A percentile compares a stretch with the other conserved stretches of the same genome.
phyloP scores from a whole-genome alignment of 2,329 filamentous ascomycete species.

The Penicillium nordicum region DNA sequence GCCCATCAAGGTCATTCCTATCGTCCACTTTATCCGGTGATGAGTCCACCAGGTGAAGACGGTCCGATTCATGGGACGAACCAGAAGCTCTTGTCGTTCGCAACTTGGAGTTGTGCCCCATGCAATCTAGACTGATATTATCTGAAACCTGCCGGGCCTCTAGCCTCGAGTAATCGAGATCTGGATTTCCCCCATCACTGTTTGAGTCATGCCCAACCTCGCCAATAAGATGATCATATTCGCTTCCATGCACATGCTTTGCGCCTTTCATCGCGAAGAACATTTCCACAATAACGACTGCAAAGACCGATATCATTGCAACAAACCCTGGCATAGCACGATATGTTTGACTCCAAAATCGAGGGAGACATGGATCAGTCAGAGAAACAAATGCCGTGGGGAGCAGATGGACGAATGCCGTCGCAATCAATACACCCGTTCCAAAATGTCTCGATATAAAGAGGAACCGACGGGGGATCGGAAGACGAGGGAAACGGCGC shows the following conservation, averaged over 20 bases:
- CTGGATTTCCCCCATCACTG: slow-evolving; percentile 16
- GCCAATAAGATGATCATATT: slow-evolving; percentile 48
- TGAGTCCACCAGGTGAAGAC: slow-evolving; percentile 18
- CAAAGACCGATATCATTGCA: slow-evolving; percentile 75
- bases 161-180: slow-evolving; percentile 22
- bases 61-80: slow-evolving; percentile 20
- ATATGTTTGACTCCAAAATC: slow-evolving; percentile 76
- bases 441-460: slow-evolving; percentile 60
- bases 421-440: slow-evolving; percentile 56
- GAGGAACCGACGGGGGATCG: slow-evolving; percentile 57
- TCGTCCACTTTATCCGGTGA: slow-evolving; percentile 50
- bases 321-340: slow-evolving; percentile 75
- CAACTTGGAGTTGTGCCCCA: slow-evolving; percentile 9
- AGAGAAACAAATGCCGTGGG: slow-evolving; percentile 61
- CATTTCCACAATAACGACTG: slow-evolving; percentile 83
- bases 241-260: slow-evolving; percentile 55
- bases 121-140: slow-evolving; percentile 21
- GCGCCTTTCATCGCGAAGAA: slow-evolving; percentile 73
- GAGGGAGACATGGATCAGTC: slow-evolving; percentile 65
- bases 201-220: slow-evolving; percentile 24
- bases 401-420: slow-evolving; percentile 58
- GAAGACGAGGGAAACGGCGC: slow-evolving; percentile 57
- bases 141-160: slow-evolving; percentile 19
- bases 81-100: slow-evolving; percentile 8
- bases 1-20: slow-evolving; percentile 56